Conservation (phyloP, 768 basidiomycete genomes). For the Tubosaeta sp. region DNA sequence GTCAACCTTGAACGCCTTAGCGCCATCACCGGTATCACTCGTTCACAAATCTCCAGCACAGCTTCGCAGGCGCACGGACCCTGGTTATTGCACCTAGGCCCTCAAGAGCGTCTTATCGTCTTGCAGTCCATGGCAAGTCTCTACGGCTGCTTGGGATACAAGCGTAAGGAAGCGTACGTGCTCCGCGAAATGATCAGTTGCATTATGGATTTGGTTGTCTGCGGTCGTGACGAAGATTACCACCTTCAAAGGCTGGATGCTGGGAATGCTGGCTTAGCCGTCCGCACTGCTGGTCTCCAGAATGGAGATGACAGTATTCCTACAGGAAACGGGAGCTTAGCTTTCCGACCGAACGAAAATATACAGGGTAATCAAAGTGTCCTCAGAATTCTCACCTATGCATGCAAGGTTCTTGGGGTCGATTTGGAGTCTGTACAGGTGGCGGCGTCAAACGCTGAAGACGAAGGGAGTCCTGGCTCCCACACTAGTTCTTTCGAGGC, state of each 20-base stretch:
- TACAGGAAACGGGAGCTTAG: constrained; percentile 52
- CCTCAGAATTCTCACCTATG: constrained; percentile 66
- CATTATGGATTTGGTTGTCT: constrained; percentile 81
- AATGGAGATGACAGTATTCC: constrained; percentile 21
- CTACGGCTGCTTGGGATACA: constrained; percentile 78
- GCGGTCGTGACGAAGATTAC: constrained; percentile 71
- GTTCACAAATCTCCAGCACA: constrained; percentile 59
- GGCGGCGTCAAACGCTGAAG: constrained; percentile 28
- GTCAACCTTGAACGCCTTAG: constrained; percentile 62
- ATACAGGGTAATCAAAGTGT: constrained; percentile 79
- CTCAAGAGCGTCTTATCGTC: constrained; percentile 67
- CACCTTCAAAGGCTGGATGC: constrained; percentile 37
- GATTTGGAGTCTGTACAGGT: constrained; percentile 69
- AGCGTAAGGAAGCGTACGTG: constrained; percentile 83
- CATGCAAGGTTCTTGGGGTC: constrained; percentile 78
- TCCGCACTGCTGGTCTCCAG: constrained; percentile 41
- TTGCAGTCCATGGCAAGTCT: constrained; percentile 69
- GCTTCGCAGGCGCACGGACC: constrained; percentile 81
- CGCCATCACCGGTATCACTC: constrained; percentile 62
- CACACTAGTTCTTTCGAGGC: constrained; percentile 29
- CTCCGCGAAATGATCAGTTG: constrained; percentile 84
- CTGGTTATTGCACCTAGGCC: constrained; percentile 77
- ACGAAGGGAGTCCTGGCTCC: constrained; percentile 18
- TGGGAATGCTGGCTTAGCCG: constrained; percentile 41
- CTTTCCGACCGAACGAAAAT: constrained; percentile 68